A percentile compares a stretch with the other conserved stretches of the same genome.
Conservation (phyloP, 805 yeast genomes). For the Scheffersomyces spartinae region DNA sequence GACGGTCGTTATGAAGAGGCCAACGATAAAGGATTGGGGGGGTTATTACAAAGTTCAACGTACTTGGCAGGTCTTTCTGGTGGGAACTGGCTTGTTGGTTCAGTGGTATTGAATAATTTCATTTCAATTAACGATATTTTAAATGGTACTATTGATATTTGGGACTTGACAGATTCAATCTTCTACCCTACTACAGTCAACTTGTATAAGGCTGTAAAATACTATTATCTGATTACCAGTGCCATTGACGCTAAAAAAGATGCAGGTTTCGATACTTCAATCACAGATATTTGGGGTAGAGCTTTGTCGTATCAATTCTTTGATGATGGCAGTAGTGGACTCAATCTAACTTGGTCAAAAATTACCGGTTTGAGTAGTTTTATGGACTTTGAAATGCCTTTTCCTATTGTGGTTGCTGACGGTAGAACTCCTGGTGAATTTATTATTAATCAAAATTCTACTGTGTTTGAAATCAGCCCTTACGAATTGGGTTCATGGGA, state of each 20-base stretch:
- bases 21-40: constrained; percentile 22
- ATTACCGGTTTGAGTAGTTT: constrained; percentile 52
- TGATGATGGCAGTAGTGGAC: constrained; percentile 45
- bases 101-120: constrained; percentile 26
- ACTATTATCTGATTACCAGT: constrained; percentile 27
- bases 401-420: constrained; percentile 55
- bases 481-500: constrained; percentile 35
- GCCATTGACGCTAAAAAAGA: constrained; percentile 14
- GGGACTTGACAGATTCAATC: constrained; percentile 60
- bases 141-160: constrained; percentile 29
- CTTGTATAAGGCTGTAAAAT: constrained; percentile 36
- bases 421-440: constrained; percentile 54
- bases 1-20: constrained; percentile 23
- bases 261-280: constrained; percentile 22
- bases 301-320: constrained; percentile 23
- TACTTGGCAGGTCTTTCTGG: constrained; percentile 31
- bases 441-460: constrained; percentile 53
- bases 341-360: constrained; percentile 46
- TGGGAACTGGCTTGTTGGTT: constrained; percentile 29
- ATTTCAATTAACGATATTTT: constrained; percentile 19
- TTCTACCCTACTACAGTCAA: constrained; percentile 54
- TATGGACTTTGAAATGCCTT: constrained; percentile 54
- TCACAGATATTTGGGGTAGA: constrained; percentile 32
- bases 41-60: constrained; percentile 26
- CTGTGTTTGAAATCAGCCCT: constrained; percentile 54